Evolutionary conservation across 2,329 filamentous ascomycete genomes (phyloP).

Genomic region (Calonectria crousiana): DNA sequence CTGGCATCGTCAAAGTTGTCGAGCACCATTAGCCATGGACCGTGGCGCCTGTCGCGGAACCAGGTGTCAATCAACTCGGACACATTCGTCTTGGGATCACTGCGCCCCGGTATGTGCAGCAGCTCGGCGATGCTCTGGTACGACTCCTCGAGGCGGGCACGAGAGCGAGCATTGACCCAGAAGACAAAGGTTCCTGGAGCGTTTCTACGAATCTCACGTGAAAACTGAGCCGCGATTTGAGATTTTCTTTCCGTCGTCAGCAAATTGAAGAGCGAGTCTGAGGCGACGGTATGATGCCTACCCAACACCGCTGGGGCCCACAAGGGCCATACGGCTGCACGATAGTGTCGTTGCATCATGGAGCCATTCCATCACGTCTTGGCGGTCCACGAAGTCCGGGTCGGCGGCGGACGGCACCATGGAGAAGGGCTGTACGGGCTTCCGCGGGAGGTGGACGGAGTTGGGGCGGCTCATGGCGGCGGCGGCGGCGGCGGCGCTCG

Average conservation of each 20-base stretch:
- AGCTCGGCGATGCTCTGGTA: constrained; percentile 22
- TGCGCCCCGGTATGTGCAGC: constrained; percentile 7
- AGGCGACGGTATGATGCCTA: neutral
- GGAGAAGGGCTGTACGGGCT: neutral
- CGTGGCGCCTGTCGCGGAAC: constrained; percentile 2
- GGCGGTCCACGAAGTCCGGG: constrained; percentile 19
- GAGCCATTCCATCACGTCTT: constrained; percentile 15
- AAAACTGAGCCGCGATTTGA: constrained; percentile 21
- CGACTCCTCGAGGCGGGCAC: constrained; percentile 12
- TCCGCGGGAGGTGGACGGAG: neutral
- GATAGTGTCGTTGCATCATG: neutral
- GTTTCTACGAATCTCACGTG: constrained; percentile 1
- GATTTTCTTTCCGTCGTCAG: constrained; percentile 18
- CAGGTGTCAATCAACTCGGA: constrained; percentile 19
- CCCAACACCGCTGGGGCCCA: constrained; percentile 22
- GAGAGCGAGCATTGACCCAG: constrained; percentile 18
- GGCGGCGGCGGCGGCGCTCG: neutral
- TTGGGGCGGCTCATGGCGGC: neutral
- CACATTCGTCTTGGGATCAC: constrained; percentile 12
- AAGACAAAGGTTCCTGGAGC: constrained; percentile 13
- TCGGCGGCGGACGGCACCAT: constrained; percentile 15
- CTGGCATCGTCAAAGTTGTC: constrained; percentile 14
- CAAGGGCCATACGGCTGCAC: constrained; percentile 16
- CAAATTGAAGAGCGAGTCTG: neutral
- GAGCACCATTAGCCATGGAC: constrained; percentile 6